A percentile compares a stretch with the other conserved stretches of the same genome.
Evolutionary conservation across 345 rosid species (phyloP).

Genomic region (Populus tremula): DNA sequence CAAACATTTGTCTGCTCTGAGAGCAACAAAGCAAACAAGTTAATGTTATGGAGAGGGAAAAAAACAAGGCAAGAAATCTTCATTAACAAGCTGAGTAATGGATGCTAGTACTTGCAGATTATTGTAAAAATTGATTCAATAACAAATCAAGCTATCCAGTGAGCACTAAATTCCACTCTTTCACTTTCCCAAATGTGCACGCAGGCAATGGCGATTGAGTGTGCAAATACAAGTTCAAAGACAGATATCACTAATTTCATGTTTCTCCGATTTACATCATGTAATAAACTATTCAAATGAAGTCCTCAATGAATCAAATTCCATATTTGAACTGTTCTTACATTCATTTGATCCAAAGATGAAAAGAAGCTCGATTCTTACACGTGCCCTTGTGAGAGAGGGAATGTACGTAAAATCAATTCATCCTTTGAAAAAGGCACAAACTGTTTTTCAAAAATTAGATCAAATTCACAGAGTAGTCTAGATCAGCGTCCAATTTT

Average conservation of each 20-base stretch:
- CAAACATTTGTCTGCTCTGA: constrained; percentile 78
- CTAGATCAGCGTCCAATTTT: background rate
- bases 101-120: background rate
- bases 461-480: background rate
- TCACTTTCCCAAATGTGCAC: background rate
- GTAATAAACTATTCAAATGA: background rate
- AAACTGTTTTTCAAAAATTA: background rate
- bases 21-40: background rate
- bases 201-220: background rate
- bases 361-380: background rate
- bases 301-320: background rate
- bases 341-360: background rate
- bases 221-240: background rate
- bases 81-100: background rate
- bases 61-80: background rate
- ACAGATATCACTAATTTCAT: background rate
- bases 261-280: background rate
- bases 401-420: background rate
- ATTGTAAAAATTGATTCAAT: background rate
- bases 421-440: background rate
- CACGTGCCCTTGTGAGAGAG: background rate
- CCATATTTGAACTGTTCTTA: background rate
- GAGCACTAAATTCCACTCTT: background rate
- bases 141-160: background rate
- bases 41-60: background rate